Base-by-base conservation (phyloP, 306 rosid species). In the Rosa multiflora region DNA sequence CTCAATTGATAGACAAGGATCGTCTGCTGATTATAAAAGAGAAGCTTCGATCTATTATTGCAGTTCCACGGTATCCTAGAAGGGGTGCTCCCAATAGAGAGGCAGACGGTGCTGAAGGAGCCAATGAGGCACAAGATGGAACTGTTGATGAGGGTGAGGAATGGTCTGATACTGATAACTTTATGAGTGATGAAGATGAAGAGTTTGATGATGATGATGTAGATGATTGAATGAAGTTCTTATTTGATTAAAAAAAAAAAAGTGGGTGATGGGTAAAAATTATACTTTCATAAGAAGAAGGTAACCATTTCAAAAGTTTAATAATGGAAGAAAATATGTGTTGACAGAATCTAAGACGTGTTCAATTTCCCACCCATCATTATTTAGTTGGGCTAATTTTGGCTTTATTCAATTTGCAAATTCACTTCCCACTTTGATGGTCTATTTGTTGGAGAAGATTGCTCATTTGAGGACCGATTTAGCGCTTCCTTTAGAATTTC, bases 401-500 rank as follows among this genome's bases (percentile, higher is more conserved):
- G 37, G 37, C 37, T 32, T 32, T 32, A 32, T 32, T 32, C 37
- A 32, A 2, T 32, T 32, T 32, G 37, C 37, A 32, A 32, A 32
- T 32, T 32, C 37, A 32, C 37, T 32, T 32, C 37, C 37, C 37
- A 32, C 37, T 32, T 32, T 32, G 37, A 32, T 32, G 37, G 37
- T 32, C 37, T 32, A 32, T 55, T 86, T 94, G 88, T 70, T 91
- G 81, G 98, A 86, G 86, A 94, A 91, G 80, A 90, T 91, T 77
- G 90, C 94, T 7, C 97, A 94, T 82, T 80, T 94, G 52, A 87
- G 12, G 77, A 83, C 74, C 56, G 98, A 94, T 86, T 85, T 94
- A 15, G 98, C 91, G 35, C 95, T 93, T 61, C 93, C 98, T 0
- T 55, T 47, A 4, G 95, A 94, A 23, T 94, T 94, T 66, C 97